Evolutionary conservation across 2,329 filamentous ascomycete genomes (phyloP), one percentile per base, ranked within the genome.

Genomic region (Tolypocladium sp.): DNA sequence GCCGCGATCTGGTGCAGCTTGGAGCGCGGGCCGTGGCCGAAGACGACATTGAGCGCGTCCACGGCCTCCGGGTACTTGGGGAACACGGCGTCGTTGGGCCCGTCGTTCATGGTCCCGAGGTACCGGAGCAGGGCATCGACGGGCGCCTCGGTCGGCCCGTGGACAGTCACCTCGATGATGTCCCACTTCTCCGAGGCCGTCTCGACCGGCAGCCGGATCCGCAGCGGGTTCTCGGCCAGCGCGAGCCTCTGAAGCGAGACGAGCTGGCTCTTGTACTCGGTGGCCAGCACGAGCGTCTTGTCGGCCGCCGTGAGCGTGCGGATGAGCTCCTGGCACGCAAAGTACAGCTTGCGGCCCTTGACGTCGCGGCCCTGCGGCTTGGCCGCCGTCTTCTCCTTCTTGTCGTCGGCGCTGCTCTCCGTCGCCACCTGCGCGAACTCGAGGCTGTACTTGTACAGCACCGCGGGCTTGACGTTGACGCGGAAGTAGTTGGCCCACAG

Each of bases 401-500:
- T 20, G 33, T 55, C 44, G 58, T 60, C 42, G 55, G 64, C 56
- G 57, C 25, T 42, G 2, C 52, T 52, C 37, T 64, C 62, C 0
- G 59, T 56, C 0, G 61, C 42, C 3, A 68, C 49, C 40, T 72
- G 67, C 1, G 61, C 64, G 13, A 77, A 74, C 1, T 74, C 68
- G 12, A 84, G 60, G 3, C 71, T 73, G 66, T 84, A 84, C 59
- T 75, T 78, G 66, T 74, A 77, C 5, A 82, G 60, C 0, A 63
- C 60, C 2, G 71, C 65, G 0, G 70, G 65, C 46, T 74, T 73
- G 9, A 79, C 62, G 8, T 72, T 65, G 55, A 85, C 59, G 1
- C 70, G 70, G 63, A 82, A 84, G 63, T 81, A 84, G 66, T 85
- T 85, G 5, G 81, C 72, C 79, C 80, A 84, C 0, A 85, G 70